phyloP scores from a whole-genome alignment of 768 basidiomycete genomes.

The Asterophora lycoperdoides region DNA sequence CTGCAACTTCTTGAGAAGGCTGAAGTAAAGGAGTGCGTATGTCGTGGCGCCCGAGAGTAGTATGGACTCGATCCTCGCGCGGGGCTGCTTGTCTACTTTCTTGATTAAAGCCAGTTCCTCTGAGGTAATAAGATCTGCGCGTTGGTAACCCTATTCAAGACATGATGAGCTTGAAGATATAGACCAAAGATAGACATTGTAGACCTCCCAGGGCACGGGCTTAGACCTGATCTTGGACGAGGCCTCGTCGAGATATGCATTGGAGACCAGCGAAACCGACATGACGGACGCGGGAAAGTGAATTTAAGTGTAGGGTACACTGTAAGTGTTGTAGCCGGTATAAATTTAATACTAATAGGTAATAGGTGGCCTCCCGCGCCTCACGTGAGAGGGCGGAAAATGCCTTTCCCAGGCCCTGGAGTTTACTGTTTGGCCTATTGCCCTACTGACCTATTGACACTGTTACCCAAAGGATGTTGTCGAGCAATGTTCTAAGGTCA shows the following conservation, averaged over 20 bases:
- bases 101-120: constrained; percentile 89
- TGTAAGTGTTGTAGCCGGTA: too few species aligned
- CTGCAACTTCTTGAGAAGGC: constrained; percentile 79
- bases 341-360: too few species aligned
- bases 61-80: constrained; percentile 67
- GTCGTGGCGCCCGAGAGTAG: constrained; percentile 77
- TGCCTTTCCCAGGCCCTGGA: too few species aligned
- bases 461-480: constrained; percentile 23
- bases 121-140: constrained; percentile 82
- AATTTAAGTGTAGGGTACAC: too few species aligned
- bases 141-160: constrained; percentile 78
- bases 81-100: constrained; percentile 81
- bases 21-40: constrained; percentile 87
- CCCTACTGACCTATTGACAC: too few species aligned
- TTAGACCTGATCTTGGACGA: constrained; percentile 86
- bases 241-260: constrained; percentile 80
- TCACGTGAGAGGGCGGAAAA: too few species aligned
- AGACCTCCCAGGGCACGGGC: constrained; percentile 95
- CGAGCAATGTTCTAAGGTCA: constrained; percentile 28
- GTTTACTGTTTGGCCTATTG: too few species aligned
- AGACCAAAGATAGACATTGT: constrained; percentile 8
- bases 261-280: constrained; percentile 76
- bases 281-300: too few species aligned
- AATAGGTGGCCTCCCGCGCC: too few species aligned
- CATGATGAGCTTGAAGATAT: constrained; percentile 8